Evolutionary conservation across 257 asterid genomes (phyloP), one percentile per base, ranked within the genome.

Genomic region (Avicennia marina): DNA sequence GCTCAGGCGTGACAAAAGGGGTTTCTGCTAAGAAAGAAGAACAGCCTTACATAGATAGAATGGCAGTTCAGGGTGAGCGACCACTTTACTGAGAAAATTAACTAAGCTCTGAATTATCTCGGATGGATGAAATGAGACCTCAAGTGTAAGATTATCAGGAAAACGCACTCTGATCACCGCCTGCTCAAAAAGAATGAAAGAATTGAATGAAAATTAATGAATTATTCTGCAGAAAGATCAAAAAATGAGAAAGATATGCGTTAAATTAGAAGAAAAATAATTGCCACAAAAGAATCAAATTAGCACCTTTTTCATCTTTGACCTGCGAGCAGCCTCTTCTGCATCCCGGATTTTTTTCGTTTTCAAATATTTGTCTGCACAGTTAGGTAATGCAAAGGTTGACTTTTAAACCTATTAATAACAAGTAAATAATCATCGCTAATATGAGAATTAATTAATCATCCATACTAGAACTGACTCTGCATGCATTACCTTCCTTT

Each of bases 401-500:
- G n/a, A n/a, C n/a, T n/a, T n/a, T n/a, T n/a, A n/a, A n/a, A n/a
- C n/a, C n/a, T n/a, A n/a, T n/a, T n/a, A n/a, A n/a, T n/a, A n/a
- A n/a, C n/a, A n/a, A n/a, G n/a, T n/a, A n/a, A n/a, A n/a, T n/a
- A n/a, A n/a, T n/a, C n/a, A n/a, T n/a, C n/a, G n/a, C n/a, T n/a
- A n/a, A n/a, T n/a, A n/a, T n/a, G n/a, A n/a, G n/a, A n/a, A n/a
- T n/a, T n/a, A n/a, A n/a, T n/a, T n/a, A n/a, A n/a, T n/a, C n/a
- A n/a, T n/a, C n/a, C n/a, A n/a, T n/a, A n/a, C n/a, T n/a, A n/a
- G n/a, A n/a, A n/a, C n/a, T n/a, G n/a, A n/a, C n/a, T n/a, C n/a
- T n/a, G n/a, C n/a, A n/a, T n/a, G n/a, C n/a, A n/a, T n/a, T n/a
- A 91, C 98, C 98, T 83, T 88, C 89, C 64, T 81, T 91, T 66